Percentiles rank a stretch among this genome's conserved stretches.
Evolutionary conservation across 306 rosid species (phyloP).

Genomic region (Lotus japonicus): DNA sequence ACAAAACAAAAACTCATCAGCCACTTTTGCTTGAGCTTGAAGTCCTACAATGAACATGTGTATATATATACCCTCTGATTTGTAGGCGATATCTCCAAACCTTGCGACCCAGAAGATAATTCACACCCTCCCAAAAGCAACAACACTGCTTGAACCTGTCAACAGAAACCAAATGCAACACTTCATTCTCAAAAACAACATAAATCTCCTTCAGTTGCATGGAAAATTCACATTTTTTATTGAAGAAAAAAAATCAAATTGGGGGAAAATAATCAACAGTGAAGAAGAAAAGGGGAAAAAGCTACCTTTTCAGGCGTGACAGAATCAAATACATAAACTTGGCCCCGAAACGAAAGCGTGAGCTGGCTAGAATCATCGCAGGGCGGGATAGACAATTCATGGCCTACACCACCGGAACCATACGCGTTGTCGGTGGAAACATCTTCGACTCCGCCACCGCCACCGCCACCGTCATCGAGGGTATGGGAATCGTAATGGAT

Average conservation of each 20-base stretch:
- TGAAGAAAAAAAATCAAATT: neutral
- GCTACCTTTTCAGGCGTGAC: conserved; percentile 82
- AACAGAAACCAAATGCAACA: neutral
- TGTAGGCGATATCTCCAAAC: conserved; percentile 37
- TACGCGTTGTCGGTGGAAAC: conserved; percentile 44
- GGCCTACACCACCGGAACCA: conserved; percentile 28
- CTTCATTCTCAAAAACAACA: neutral
- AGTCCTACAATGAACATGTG: neutral
- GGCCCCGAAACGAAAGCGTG: conserved; percentile 90
- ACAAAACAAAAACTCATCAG: neutral
- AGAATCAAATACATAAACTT: conserved; percentile 80
- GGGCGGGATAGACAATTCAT: conserved; percentile 44
- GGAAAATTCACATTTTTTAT: neutral
- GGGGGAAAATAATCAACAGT: neutral
- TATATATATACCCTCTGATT: conserved; percentile 54
- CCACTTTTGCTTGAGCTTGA: neutral
- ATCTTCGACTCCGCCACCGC: conserved; percentile 29
- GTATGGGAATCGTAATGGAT: conserved; percentile 49
- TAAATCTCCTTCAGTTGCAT: conserved; percentile 5
- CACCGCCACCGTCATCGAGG: conserved; percentile 46
- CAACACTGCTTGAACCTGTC: conserved; percentile 83
- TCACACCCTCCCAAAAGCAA: conserved; percentile 81
- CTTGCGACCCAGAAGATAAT: conserved; percentile 46
- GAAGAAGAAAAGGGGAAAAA: neutral
- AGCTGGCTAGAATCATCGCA: conserved; percentile 69